Percentiles rank a stretch among this genome's conserved stretches.
Evolutionary conservation across 2,329 filamentous ascomycete species (phyloP).

Genomic region (Diplocarpon mali): DNA sequence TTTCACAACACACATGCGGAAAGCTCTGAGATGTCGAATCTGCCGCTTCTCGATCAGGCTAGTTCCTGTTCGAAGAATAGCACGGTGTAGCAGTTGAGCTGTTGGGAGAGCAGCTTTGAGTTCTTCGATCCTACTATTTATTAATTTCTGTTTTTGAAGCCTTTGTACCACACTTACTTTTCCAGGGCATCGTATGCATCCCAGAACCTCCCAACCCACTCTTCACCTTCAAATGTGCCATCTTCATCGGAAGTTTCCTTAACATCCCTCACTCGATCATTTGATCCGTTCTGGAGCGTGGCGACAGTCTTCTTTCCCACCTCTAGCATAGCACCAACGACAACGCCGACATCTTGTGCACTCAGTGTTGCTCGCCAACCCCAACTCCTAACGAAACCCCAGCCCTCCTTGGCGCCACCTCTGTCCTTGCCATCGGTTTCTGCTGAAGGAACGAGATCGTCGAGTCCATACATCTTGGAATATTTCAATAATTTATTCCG

Average conservation of each 20-base stretch:
- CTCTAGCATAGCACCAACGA: conserved; percentile 85
- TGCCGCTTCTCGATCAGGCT: conserved; percentile 87
- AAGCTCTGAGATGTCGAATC: conserved; percentile 83
- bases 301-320: conserved; percentile 51
- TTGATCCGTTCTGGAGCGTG: conserved; percentile 19
- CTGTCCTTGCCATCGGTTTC: conserved; percentile 60
- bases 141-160: conserved; percentile 10
- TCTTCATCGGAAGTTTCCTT: conserved; percentile 37
- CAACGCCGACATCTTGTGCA: conserved; percentile 86
- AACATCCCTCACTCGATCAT: conserved; percentile 28
- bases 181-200: conserved; percentile 62
- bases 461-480: conserved; percentile 83
- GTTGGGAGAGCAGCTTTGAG: conserved; percentile 67
- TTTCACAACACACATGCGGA: conserved; percentile 91
- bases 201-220: conserved; percentile 60
- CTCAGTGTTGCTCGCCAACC: conserved; percentile 92
- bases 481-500: conserved; percentile 82
- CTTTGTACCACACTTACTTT: conserved; percentile 35
- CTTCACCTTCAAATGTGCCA: conserved; percentile 41
- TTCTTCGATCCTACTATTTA: conserved; percentile 52
- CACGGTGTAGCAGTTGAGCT: conserved; percentile 80
- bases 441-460: conserved; percentile 77
- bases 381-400: conserved; percentile 96
- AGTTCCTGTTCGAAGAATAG: conserved; percentile 87
- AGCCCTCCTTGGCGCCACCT: conserved; percentile 72